A percentile compares a stretch with the other conserved stretches of the same genome.
Conservation (phyloP, 2,329 filamentous ascomycete species). For the Aspergillus carbonarius region DNA sequence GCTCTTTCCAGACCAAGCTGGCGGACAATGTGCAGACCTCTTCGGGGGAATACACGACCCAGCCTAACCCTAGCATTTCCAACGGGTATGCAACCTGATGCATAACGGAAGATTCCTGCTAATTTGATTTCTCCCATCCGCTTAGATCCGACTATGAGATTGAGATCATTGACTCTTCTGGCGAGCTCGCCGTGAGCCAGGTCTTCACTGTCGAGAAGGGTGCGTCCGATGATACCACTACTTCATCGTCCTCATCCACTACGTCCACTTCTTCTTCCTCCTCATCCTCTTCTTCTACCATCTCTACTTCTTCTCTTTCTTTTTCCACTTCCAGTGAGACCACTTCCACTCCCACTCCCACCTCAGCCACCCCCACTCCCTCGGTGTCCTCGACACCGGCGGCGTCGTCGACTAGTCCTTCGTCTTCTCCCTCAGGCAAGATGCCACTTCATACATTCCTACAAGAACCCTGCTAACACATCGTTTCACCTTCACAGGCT, state of each 20-base stretch:
- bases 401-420: neutral
- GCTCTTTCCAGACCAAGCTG: constrained; percentile 5
- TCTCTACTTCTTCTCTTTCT: neutral
- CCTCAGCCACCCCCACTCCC: neutral
- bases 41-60: constrained; percentile 1
- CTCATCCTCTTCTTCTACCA: neutral
- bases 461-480: neutral
- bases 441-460: neutral
- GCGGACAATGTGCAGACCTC: constrained; percentile 4
- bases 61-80: constrained; percentile 4
- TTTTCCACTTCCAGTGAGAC: constrained; percentile 1
- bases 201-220: constrained; percentile 6
- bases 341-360: neutral
- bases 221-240: constrained; percentile 2
- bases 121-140: neutral
- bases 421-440: constrained; percentile 4
- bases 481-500: neutral
- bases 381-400: neutral
- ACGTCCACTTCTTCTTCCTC: neutral
- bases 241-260: neutral
- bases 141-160: constrained; percentile 2
- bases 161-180: constrained; percentile 4
- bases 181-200: constrained; percentile 1
- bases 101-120: neutral
- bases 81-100: neutral